Base-by-base conservation (phyloP, 495 filamentous ascomycete genomes). In the Hypoxylon trugodes region DNA sequence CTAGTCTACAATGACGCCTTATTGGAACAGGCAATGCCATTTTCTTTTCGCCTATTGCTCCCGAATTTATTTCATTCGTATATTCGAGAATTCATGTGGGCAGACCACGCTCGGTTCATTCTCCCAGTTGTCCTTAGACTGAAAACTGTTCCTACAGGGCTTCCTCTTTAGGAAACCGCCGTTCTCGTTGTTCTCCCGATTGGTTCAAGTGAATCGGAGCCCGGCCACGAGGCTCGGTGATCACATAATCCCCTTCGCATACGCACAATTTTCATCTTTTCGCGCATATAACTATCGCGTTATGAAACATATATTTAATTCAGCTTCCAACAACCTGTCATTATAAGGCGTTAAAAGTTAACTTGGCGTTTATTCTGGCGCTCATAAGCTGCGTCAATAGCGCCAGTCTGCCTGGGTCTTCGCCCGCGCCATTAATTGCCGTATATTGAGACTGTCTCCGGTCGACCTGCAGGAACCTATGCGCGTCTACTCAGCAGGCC, bases 401-500 rank as follows among this genome's bases (percentile, higher is more conserved):
- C 36, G 58, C 24, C 40, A 35, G 18, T 38, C 33, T 48, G n/a
- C 19, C 30, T 35, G 21, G 47, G 47, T 35, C 38, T 30, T 59
- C 35, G 49, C 15, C 21, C 58, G 64, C 59, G 64, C 58, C 57
- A 59, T 67, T 54, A 67, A 67, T 62, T 67, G 64, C 64, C 64
- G 58, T 62, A 25, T 56, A 59, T 67, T 50, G 22, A 58, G 36
- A 50, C 57, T 53, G n/a, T n/a, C 35, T 18, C 57, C 46, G 51
- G 53, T 45, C 48, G 35, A 52, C 65, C 65, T 65, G 65, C 60
- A 68, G 65, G 54, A 59, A 68, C 59, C 32, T 51, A 56, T 56
- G 51, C 60, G 49, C 28, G 43, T 51, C 54, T 37, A 43, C 43
- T 53, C 46, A 51, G 25, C 28, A 62, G 59, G 47, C 65, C 59